Evolutionary conservation across 257 asterid genomes (phyloP), one percentile per base, ranked within the genome.

Genomic region (Hygrophila difformis): DNA sequence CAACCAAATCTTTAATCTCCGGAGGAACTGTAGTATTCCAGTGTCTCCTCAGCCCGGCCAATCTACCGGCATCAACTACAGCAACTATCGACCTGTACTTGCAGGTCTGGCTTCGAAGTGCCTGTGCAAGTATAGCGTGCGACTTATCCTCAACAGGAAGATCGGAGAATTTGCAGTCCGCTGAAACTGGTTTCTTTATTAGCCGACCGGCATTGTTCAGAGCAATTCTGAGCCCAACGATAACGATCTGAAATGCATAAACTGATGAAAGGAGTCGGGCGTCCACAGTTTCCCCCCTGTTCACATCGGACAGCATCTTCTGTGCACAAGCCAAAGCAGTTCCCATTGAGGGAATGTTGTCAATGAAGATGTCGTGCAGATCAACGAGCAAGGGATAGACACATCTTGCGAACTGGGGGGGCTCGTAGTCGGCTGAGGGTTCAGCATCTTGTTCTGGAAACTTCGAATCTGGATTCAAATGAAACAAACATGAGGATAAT

Each of bases 161-260:
- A 55, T 70, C 70, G 23, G 78, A 63, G 62, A 89, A 85, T 42
- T 71, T 74, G 34, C 55, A 36, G 5, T 44, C 56, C 14, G 58
- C 39, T 0, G 56, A 36, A 15, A 5, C 44, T 18, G 42, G 31
- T 46, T 67, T 77, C 43, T 41, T 64, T 48, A 74, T 16, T 41
- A 75, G 51, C 56, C 96, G 81, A 7, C 84, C 80, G 1, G 93
- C 91, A 61, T 75, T 75, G 35, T 66, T 89, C 52, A 89, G 55
- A 43, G 96, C 93, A n/a, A 82, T 73, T 64, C 98, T 72, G 53
- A 89, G 72, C 26, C 75, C 94, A 75, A 84, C 98, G 26, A 82
- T 94, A 2, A 94, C 98, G 44, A 77, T 67, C 53, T 73, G 77
- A 61, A 89, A 89, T 11, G 76, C 75, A 68, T 73, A 79, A 38